Evolutionary conservation across 331 rosid genomes (phyloP).

Genomic region (Malus hybrid): DNA sequence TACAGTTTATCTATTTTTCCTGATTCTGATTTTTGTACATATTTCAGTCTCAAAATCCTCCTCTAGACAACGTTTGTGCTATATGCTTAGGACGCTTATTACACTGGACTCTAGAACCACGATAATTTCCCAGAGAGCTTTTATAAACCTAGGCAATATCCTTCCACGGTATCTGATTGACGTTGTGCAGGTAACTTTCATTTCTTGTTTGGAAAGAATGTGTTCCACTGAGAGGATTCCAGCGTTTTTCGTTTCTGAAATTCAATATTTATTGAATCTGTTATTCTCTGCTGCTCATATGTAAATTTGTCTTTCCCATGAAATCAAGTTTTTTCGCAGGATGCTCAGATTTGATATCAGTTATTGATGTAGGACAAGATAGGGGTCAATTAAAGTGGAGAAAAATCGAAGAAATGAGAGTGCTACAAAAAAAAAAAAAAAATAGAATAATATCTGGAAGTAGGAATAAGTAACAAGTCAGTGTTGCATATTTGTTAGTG

Average conservation of each 20-base stretch:
- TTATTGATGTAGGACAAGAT: neutral
- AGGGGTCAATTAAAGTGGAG: neutral
- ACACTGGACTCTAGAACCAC: conserved; percentile 50
- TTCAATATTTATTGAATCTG: neutral
- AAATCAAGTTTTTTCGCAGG: neutral
- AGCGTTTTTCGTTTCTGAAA: neutral
- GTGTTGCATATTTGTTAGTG: no score
- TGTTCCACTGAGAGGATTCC: neutral
- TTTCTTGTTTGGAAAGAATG: neutral
- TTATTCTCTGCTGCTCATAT: neutral
- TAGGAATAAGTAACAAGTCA: neutral
- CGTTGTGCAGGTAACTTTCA: conserved; percentile 41
- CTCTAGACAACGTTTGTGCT: conserved; percentile 57
- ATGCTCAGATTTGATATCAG: neutral
- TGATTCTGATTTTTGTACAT: conserved; percentile 12
- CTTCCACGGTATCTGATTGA: conserved; percentile 55
- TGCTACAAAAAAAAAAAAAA: neutral
- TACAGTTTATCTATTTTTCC: neutral
- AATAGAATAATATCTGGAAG: neutral
- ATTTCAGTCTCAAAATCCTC: conserved; percentile 41
- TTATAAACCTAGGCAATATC: conserved; percentile 34
- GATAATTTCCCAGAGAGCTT: conserved; percentile 44
- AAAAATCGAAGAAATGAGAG: neutral
- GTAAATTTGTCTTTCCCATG: neutral
- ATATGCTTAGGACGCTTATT: conserved; percentile 50